These are phyloP conservation scores for Penicillium steckii DNA, from an alignment of 495 filamentous ascomycete genomes.

Conservation along the genomic window DNA sequence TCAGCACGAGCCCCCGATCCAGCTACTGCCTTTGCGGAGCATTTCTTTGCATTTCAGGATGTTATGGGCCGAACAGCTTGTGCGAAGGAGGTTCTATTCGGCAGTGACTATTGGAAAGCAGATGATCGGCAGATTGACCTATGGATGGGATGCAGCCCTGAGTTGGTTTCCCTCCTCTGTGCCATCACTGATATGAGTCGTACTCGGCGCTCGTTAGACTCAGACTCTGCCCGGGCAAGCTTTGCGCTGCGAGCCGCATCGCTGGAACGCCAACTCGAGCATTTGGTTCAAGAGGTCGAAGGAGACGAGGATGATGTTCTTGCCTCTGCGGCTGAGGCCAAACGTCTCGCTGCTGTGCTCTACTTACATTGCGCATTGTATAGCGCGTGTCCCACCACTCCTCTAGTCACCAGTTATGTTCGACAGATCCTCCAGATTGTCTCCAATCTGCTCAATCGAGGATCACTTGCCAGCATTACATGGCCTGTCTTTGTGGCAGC, in stretches of 20 bases:
- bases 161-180: constrained; percentile 39
- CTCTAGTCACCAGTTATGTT: constrained; percentile 36
- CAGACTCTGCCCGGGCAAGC: constrained; percentile 18
- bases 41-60: constrained; percentile 50
- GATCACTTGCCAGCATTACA: constrained; percentile 31
- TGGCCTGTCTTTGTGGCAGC: constrained; percentile 49
- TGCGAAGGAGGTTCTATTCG: constrained; percentile 39
- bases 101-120: constrained; percentile 42
- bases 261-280: constrained; percentile 29
- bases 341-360: constrained; percentile 39
- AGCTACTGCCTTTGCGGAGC: constrained; percentile 38
- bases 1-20: constrained; percentile 19
- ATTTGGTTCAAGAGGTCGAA: constrained; percentile 36
- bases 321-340: constrained; percentile 37
- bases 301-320: constrained; percentile 32
- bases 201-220: constrained; percentile 26
- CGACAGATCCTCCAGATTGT: constrained; percentile 34
- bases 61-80: constrained; percentile 49
- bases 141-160: constrained; percentile 49
- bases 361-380: constrained; percentile 44
- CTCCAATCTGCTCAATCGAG: constrained; percentile 33
- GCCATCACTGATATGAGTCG: constrained; percentile 45
- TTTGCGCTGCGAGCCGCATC: constrained; percentile 32
- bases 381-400: constrained; percentile 37
- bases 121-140: constrained; percentile 35